These are phyloP conservation scores for Coriaria nepalensis DNA, from an alignment of 306 rosid genomes.

Conservation along the genomic window DNA sequence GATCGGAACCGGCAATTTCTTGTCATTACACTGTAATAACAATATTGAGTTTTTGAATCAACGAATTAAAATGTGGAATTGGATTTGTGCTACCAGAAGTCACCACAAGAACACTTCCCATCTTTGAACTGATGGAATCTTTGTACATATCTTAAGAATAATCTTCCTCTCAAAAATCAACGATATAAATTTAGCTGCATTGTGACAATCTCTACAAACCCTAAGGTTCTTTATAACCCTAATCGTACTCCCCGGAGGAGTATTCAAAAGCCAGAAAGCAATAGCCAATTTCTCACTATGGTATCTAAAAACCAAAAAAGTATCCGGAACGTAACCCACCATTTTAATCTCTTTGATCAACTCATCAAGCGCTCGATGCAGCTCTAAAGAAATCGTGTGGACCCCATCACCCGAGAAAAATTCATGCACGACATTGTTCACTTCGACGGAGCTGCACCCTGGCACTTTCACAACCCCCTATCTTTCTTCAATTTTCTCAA, in stretches of 20 bases:
- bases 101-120: slow-evolving; percentile 81
- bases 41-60: background rate
- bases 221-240: slow-evolving; percentile 77
- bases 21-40: too few relatives aligned
- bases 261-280: slow-evolving; percentile 55
- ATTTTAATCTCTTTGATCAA: slow-evolving; percentile 51
- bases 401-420: slow-evolving; percentile 76
- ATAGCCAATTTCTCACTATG: slow-evolving; percentile 83
- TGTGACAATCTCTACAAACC: slow-evolving; percentile 73
- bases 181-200: slow-evolving; percentile 61
- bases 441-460: slow-evolving; percentile 77
- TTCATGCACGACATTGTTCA: slow-evolving; percentile 71
- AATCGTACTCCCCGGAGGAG: slow-evolving; percentile 55
- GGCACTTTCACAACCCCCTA: slow-evolving; percentile 60
- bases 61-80: too few relatives aligned
- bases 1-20: too few relatives aligned
- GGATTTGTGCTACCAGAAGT: slow-evolving; percentile 49
- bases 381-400: slow-evolving; percentile 24
- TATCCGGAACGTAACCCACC: slow-evolving; percentile 68
- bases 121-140: slow-evolving; percentile 70
- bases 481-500: slow-evolving; percentile 58
- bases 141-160: slow-evolving; percentile 65
- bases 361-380: slow-evolving; percentile 56
- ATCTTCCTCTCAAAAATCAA: slow-evolving; percentile 53
- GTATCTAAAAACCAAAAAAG: slow-evolving; percentile 57